phyloP scores from a whole-genome alignment of 2,329 filamentous ascomycete genomes.

The Atkinsonella texensis region DNA sequence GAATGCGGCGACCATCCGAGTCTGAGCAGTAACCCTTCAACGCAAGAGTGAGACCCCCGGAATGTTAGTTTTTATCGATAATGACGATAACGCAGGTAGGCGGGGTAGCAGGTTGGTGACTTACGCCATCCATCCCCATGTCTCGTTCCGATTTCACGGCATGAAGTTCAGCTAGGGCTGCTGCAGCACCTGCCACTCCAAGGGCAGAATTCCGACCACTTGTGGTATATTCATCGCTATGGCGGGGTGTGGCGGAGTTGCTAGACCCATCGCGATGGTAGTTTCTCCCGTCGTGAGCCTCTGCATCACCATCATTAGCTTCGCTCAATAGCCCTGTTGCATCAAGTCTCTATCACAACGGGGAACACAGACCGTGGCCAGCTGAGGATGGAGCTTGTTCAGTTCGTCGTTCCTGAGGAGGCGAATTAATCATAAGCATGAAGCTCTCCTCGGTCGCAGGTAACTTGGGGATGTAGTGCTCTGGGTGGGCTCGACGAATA shows the following conservation, averaged over 20 bases:
- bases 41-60: slow-evolving; percentile 1
- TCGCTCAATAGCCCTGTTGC: background rate
- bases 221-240: slow-evolving; percentile 52
- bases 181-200: slow-evolving; percentile 60
- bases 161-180: slow-evolving; percentile 72
- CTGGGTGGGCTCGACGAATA: slow-evolving; percentile 90
- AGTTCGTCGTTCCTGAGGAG: slow-evolving; percentile 56
- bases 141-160: slow-evolving; percentile 65
- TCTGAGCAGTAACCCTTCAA: slow-evolving; percentile 57
- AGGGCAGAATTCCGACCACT: slow-evolving; percentile 33
- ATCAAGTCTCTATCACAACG: slow-evolving; percentile 4
- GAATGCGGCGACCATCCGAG: slow-evolving; percentile 50
- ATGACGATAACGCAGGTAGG: slow-evolving; percentile 14
- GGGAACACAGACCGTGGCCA: slow-evolving; percentile 20
- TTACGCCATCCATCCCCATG: slow-evolving; percentile 67
- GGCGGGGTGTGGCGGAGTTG: slow-evolving; percentile 56
- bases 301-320: slow-evolving; percentile 13
- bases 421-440: slow-evolving; percentile 85
- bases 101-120: slow-evolving; percentile 21
- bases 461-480: slow-evolving; percentile 95
- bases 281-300: slow-evolving; percentile 45
- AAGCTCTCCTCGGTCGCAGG: slow-evolving; percentile 98
- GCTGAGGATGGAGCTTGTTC: slow-evolving; percentile 21
- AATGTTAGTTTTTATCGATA: slow-evolving; percentile 8
- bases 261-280: slow-evolving; percentile 48